Base-by-base conservation (phyloP, 495 filamentous ascomycete genomes). In the Aspergillus panamensis region DNA sequence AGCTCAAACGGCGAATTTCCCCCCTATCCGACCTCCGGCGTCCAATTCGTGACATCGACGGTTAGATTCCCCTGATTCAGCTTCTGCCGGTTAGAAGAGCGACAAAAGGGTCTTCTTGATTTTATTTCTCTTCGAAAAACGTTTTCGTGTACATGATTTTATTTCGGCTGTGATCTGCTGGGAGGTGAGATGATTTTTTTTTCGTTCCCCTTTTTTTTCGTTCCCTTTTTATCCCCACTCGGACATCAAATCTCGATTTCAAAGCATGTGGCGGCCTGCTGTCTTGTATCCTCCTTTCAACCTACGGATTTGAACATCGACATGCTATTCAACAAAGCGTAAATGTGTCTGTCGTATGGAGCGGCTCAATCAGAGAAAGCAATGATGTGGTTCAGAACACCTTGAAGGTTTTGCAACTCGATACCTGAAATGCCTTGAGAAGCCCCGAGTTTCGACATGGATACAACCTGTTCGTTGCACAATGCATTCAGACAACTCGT, bases 61-160 rank as follows among this genome's bases (percentile, higher is more conserved):
- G 64, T 69, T 59, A 45, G 61, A 66, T 63, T 69, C 68, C 68
- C 73, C 70, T 73, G 70, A 65, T 72, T 66, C 68, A 69, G 69
- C 72, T 76, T 66, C 72, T 77, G 67, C 70, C 70, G 74, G 73
- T 73, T 77, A 75, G 70, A 77, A 69, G 74, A 74, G 73, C 74
- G 64, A 70, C 63, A 65, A 65, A 67, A 70, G 67, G 71, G 71
- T 62, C 67, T 51, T 55, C 52, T 67, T 68, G 68, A 51, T 60
- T 61, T 61, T 47, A 60, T 64, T 57, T 52, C 59, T 61, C 47
- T 63, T 62, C 44, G 45, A 42, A 58, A 51, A 59, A 48, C 53
- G 58, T 60, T 60, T 51, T 59, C 56, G 47, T 69, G 67, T 66
- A 63, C 57, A 69, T 66, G 62, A 57, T 66, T 70, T 61, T 58